Conservation (phyloP, 1,284 basidiomycete species). For the Moniliella sp. region DNA sequence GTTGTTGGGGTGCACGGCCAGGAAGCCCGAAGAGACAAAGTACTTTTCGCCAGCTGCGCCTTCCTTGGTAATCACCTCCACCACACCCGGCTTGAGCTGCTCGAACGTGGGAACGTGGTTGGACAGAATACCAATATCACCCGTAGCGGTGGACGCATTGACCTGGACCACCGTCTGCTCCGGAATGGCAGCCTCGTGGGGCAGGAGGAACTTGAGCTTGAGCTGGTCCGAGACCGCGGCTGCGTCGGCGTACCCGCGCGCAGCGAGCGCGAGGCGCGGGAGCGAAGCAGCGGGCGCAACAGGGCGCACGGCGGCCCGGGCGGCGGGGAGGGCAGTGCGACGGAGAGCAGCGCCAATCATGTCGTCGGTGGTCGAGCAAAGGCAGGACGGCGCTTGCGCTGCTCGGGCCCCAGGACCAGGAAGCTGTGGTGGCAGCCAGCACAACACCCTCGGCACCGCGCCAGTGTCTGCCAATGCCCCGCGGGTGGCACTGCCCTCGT, state of each 20-base stretch:
- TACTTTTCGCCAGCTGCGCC: conserved; percentile 21
- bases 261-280: conserved; percentile 5
- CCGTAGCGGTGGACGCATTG: conserved; percentile 22
- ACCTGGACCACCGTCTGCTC: conserved; percentile 9
- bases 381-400: too few relatives aligned
- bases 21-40: conserved; percentile 76
- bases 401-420: too few relatives aligned
- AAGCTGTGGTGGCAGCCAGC: too few relatives aligned
- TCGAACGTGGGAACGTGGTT: conserved; percentile 31
- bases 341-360: too few relatives aligned
- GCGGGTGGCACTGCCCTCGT: too few relatives aligned
- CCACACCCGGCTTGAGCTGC: conserved; percentile 27
- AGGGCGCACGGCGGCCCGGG: too few relatives aligned
- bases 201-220: conserved; percentile 26
- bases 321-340: too few relatives aligned
- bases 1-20: conserved; percentile 93
- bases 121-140: conserved; percentile 33
- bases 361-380: too few relatives aligned
- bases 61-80: conserved; percentile 33
- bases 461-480: too few relatives aligned
- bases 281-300: not conserved
- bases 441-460: too few relatives aligned
- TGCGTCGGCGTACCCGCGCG: conserved; percentile 29
- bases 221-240: conserved; percentile 31
- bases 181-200: conserved; percentile 7